A percentile compares a stretch with the other conserved stretches of the same genome.
Evolutionary conservation across 441 rosid species (phyloP).

Genomic region (Brassica balearica): DNA sequence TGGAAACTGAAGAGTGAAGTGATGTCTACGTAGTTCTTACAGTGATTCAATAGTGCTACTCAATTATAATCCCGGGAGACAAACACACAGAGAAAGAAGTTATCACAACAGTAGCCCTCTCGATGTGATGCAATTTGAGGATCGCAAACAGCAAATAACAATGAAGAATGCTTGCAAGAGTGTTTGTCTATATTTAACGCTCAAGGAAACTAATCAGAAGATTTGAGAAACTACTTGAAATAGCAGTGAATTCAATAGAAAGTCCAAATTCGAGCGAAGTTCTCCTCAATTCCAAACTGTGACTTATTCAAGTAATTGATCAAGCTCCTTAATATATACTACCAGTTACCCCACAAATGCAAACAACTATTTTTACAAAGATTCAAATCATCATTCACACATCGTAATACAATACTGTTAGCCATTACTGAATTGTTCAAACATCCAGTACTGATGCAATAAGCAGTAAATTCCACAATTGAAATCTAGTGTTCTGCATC

Average conservation of each 20-base stretch:
- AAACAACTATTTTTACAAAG: neutral
- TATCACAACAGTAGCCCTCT: neutral
- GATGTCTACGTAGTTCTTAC: neutral
- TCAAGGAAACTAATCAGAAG: neutral
- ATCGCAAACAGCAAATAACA: neutral
- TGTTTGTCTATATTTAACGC: too few relatives aligned
- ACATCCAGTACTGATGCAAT: constrained; percentile 19
- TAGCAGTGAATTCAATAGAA: neutral
- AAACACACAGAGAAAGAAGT: neutral
- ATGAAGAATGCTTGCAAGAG: neutral
- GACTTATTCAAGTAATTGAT: neutral
- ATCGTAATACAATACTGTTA: neutral
- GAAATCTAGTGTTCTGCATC: constrained; percentile 25
- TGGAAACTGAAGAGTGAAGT: constrained; percentile 3
- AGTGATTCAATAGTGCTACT: neutral
- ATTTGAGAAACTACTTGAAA: constrained; percentile 1
- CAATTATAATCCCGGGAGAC: neutral
- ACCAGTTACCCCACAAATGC: neutral
- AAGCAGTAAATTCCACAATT: neutral
- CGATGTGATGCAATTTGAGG: constrained; percentile 3
- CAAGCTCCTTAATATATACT: neutral
- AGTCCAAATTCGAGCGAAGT: neutral
- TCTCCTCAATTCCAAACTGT: constrained; percentile 8
- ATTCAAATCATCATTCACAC: neutral
- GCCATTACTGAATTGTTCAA: neutral